These are phyloP conservation scores for Zymoseptoria crescenta DNA, from an alignment of 2,329 filamentous ascomycete genomes.

Conservation along the genomic window DNA sequence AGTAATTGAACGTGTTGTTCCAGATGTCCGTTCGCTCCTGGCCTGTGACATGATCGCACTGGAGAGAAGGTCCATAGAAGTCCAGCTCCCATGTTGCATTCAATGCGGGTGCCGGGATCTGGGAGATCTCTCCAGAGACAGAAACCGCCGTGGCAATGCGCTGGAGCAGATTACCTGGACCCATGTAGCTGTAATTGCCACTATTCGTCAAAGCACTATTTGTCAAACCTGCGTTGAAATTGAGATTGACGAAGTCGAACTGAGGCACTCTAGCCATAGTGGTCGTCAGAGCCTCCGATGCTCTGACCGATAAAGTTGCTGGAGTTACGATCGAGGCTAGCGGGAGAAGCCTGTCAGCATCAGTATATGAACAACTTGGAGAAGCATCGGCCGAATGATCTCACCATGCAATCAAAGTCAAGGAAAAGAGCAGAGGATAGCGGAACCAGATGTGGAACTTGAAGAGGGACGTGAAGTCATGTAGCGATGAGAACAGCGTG, in stretches of 20 bases:
- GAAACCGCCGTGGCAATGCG: not conserved
- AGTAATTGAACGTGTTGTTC: not conserved
- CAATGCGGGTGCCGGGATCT: conserved; percentile 2
- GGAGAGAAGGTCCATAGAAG: conserved; percentile 4
- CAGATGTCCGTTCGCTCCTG: not conserved
- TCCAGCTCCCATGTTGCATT: conserved; percentile 6
- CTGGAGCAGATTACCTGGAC: not conserved
- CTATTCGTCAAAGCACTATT: not conserved
- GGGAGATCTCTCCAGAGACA: not conserved
- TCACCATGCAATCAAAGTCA: not conserved
- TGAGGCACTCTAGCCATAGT: not conserved
- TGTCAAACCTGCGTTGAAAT: conserved; percentile 1
- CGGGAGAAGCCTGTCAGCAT: conserved; percentile 5
- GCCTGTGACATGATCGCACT: conserved; percentile 1
- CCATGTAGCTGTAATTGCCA: not conserved
- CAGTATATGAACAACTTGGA: not conserved
- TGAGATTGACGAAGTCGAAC: not conserved
- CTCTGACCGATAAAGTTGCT: conserved; percentile 9
- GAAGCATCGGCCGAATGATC: not conserved
- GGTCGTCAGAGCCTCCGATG: not conserved
- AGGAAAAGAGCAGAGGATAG: not conserved
- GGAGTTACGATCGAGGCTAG: conserved; percentile 10
- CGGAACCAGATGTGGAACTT: not conserved
- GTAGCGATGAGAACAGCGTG: not conserved
- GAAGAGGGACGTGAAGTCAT: not conserved